A percentile compares a stretch with the other conserved stretches of the same genome.
Evolutionary conservation across 345 rosid species (phyloP).

Genomic region (Populus tremula): DNA sequence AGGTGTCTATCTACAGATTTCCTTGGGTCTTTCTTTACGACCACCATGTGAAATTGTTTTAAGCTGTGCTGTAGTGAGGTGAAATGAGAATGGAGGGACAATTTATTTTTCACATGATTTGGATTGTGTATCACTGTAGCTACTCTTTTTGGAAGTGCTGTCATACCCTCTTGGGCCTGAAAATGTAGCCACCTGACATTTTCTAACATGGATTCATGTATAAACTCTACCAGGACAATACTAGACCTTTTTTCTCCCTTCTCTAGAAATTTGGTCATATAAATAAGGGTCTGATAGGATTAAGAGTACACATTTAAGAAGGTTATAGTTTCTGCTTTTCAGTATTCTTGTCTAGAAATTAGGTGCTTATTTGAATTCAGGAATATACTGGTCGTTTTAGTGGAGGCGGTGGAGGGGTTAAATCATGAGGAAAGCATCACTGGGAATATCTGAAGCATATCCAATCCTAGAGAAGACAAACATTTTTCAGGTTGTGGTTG

Average conservation of each 20-base stretch:
- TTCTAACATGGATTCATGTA: background rate
- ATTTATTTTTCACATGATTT: background rate
- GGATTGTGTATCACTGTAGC: no score
- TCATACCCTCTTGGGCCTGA: background rate
- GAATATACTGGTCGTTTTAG: no score
- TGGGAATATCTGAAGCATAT: no score
- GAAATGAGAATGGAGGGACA: background rate
- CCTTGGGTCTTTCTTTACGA: background rate
- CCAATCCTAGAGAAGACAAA: no score
- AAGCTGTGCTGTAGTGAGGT: background rate
- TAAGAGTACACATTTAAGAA: background rate
- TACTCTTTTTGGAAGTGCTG: no score
- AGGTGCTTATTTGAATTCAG: no score
- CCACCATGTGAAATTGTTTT: background rate
- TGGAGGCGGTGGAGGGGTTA: no score
- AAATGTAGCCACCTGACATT: background rate
- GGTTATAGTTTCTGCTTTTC: no score
- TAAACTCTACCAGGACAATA: background rate
- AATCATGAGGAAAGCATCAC: no score
- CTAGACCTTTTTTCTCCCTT: background rate
- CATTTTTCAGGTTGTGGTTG: no score
- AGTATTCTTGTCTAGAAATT: no score
- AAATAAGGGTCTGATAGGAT: background rate
- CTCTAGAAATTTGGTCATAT: background rate
- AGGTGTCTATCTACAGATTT: background rate